Evolutionary conservation across 148 eudicot species (phyloP).

Genomic region (Rheum nobile): DNA sequence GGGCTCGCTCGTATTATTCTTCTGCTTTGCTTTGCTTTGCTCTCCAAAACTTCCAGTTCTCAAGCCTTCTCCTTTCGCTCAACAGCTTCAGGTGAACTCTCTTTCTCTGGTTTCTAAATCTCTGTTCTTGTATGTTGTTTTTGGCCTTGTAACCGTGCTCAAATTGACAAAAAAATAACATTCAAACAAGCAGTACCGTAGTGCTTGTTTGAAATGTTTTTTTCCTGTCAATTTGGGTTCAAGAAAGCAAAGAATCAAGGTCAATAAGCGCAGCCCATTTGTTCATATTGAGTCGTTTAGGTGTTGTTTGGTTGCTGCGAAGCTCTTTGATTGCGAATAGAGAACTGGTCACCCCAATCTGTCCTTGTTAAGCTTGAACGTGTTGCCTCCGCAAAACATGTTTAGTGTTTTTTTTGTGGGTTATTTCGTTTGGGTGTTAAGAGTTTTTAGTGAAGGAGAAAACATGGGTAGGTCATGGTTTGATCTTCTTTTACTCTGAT

Average conservation of each 20-base stretch:
- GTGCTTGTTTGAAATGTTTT: slow-evolving; percentile 4
- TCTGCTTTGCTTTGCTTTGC: slow-evolving; percentile 6
- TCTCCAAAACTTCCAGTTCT: neutral
- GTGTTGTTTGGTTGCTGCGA: neutral
- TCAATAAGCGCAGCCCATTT: slow-evolving; percentile 7
- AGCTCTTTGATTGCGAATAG: neutral
- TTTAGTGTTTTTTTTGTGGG: neutral
- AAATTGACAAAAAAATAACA: neutral
- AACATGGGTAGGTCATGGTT: slow-evolving; percentile 7
- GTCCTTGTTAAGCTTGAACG: neutral
- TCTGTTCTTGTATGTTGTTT: neutral
- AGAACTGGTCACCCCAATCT: slow-evolving; percentile 7
- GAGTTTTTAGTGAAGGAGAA: neutral
- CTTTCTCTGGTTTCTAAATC: neutral
- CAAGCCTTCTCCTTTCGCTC: neutral
- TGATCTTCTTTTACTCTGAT: neutral
- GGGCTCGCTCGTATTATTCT: neutral
- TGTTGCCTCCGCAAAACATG: neutral
- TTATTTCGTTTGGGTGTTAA: neutral
- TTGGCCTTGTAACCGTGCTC: neutral
- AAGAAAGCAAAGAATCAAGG: slow-evolving; percentile 6
- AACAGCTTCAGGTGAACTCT: neutral
- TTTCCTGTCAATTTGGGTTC: slow-evolving; percentile 4
- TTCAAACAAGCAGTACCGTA: neutral
- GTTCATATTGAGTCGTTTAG: neutral